Evolutionary conservation across 805 yeast genomes (phyloP), one percentile per base, ranked within the genome.

Genomic region (Kuraishia floccosa): DNA sequence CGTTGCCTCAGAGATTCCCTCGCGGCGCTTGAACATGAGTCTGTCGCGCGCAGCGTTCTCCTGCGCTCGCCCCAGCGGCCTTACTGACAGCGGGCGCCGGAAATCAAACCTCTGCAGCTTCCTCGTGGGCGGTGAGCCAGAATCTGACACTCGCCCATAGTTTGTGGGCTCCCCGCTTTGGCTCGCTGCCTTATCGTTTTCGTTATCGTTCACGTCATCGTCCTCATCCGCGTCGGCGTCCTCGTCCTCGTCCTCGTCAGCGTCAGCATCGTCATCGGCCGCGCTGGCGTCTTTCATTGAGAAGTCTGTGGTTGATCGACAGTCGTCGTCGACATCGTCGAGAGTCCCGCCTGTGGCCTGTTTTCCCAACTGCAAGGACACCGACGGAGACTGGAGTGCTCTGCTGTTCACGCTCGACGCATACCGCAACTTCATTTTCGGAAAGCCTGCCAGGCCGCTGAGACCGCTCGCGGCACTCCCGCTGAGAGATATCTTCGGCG

Each of bases 171-270:
- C 27, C 8, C 17, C 27, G 13, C 5, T 7, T 5, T 23, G 6
- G 13, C 8, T 15, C 7, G 13, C 27, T 5, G 13, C 27, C 6
- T 24, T 17, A 6, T 24, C 27, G 14, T 24, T 11, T 11, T 9
- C 23, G 10, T 11, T 20, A 9, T 20, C 23, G 10, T 9, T 9
- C 8, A 12, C 12, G 16, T 20, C 20, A 11, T 18, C 19, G 9
- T 25, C 33, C n/a, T 26, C 28, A 29, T 17, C 33, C 5, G 17
- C 35, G 10, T 27, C 37, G 4, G 19, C 33, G 4, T 32, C 25
- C 10, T 27, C 30, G 10, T 24, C 25, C 5, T 10, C 25, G 6
- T 24, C 25, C 13, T 6, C 25, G 7, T 9, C 25, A 8, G 13
- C 27, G 16, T 24, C 27, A 14, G 13, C 27, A 24, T 24, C 27